A percentile compares a stretch with the other conserved stretches of the same genome.
Evolutionary conservation across 2,329 filamentous ascomycete genomes (phyloP).

Genomic region (Dactylonectria estremocensis): DNA sequence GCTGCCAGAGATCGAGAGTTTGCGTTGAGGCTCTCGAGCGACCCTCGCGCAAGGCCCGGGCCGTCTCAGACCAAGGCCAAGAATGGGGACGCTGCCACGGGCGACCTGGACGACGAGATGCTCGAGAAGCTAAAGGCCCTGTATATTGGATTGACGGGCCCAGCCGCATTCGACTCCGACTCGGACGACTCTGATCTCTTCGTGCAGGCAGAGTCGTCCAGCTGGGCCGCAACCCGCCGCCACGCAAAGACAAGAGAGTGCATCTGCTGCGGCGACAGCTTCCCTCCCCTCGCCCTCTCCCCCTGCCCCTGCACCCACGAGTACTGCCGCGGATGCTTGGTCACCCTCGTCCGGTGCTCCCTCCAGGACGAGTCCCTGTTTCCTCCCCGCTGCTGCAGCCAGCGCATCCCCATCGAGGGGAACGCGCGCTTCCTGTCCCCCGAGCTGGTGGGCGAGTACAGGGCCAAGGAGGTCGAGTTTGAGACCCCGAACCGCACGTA

Average conservation of each 20-base stretch:
- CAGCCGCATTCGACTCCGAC: neutral
- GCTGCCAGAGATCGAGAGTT: conserved; percentile 14
- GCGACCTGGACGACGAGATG: conserved; percentile 8
- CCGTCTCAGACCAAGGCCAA: too few relatives aligned
- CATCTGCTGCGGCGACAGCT: too few relatives aligned
- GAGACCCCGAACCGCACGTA: conserved; percentile 65
- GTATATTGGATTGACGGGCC: neutral
- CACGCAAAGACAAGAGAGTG: too few relatives aligned
- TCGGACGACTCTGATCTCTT: rapidly evolving
- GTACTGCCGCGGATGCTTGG: conserved; percentile 65
- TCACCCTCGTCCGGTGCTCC: conserved; percentile 56
- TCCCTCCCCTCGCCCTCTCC: too few relatives aligned
- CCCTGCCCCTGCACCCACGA: conserved; percentile 58
- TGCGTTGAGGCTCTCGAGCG: conserved; percentile 4
- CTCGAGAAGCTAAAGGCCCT: conserved; percentile 10
- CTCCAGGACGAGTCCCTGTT: conserved; percentile 66
- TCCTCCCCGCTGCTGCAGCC: conserved; percentile 67
- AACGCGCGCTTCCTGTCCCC: conserved; percentile 54
- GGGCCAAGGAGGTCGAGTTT: conserved; percentile 64
- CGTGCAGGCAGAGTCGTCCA: conserved; percentile 10
- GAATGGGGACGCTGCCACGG: neutral
- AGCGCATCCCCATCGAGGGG: conserved; percentile 55
- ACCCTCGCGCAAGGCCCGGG: neutral
- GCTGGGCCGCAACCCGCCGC: neutral
- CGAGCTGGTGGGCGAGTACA: conserved; percentile 54